A percentile compares a stretch with the other conserved stretches of the same genome.
Conservation (phyloP, 768 basidiomycete genomes). For the Gyrodon lividus region DNA sequence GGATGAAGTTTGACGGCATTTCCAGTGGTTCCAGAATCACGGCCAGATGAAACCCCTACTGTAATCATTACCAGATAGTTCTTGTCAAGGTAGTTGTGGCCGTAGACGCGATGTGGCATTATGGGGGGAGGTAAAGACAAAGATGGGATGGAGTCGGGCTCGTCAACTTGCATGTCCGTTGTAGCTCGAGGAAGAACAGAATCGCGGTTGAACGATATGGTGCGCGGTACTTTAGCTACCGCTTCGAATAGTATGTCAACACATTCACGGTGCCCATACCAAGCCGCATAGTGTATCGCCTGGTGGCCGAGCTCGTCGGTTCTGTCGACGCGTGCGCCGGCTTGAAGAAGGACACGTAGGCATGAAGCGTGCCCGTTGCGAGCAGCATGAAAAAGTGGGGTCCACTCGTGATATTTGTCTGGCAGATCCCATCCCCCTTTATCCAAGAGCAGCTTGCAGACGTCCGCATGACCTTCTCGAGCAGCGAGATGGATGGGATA, state of each 20-base stretch:
- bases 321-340: conserved; percentile 72
- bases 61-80: conserved; percentile 83
- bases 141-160: conserved; percentile 90
- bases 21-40: conserved; percentile 36
- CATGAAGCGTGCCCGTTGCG: conserved; percentile 79
- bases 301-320: conserved; percentile 83
- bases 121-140: conserved; percentile 97
- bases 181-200: conserved; percentile 25
- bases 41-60: conserved; percentile 57
- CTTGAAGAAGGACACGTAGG: conserved; percentile 74
- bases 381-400: conserved; percentile 93
- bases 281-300: conserved; percentile 92
- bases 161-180: conserved; percentile 47
- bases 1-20: conserved; percentile 66
- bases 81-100: conserved; percentile 92
- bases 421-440: conserved; percentile 80
- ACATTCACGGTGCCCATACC: conserved; percentile 84
- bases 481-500: conserved; percentile 97
- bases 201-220: conserved; percentile 17
- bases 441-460: conserved; percentile 73
- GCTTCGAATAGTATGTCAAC: conserved; percentile 57
- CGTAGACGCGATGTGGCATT: conserved; percentile 96
- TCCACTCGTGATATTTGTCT: conserved; percentile 99
- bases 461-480: conserved; percentile 83
- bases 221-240: conserved; percentile 20